Evolutionary conservation across 768 basidiomycete species (phyloP).

Genomic region (Lactarius hengduanensis): DNA sequence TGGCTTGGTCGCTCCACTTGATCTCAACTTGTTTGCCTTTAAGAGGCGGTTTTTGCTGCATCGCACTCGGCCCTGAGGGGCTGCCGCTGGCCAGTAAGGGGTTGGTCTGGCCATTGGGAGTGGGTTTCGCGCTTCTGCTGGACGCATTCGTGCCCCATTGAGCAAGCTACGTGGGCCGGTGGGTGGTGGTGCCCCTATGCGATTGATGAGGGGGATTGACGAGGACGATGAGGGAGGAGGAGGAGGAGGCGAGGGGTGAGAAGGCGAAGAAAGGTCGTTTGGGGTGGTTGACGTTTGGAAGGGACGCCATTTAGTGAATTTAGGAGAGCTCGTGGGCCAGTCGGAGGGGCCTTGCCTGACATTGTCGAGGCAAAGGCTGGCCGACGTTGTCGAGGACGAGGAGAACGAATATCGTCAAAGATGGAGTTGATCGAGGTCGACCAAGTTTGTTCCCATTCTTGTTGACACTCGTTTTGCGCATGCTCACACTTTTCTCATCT

Average conservation of each 20-base stretch:
- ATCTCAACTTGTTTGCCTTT: conserved; percentile 46
- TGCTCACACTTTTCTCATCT: conserved; percentile 1
- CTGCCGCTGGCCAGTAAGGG: conserved; percentile 31
- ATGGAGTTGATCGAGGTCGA: conserved; percentile 15
- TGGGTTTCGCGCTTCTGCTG: conserved; percentile 41
- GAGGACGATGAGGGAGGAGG: conserved; percentile 37
- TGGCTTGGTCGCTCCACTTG: conserved; percentile 35
- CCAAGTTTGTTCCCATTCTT: conserved; percentile 14
- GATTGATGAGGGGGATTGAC: conserved; percentile 34
- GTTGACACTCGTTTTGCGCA: conserved; percentile 26
- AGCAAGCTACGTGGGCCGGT: conserved; percentile 65
- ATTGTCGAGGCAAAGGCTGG: conserved; percentile 39
- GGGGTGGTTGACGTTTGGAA: conserved; percentile 28
- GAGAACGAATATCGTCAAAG: conserved; percentile 17
- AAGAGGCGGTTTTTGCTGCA: conserved; percentile 34
- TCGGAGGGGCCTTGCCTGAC: conserved; percentile 79
- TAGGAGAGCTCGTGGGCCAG: conserved; percentile 67
- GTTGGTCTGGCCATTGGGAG: conserved; percentile 44
- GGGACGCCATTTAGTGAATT: conserved; percentile 41
- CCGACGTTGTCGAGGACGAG: conserved; percentile 25
- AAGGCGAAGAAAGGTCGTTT: conserved; percentile 23
- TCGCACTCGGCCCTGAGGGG: conserved; percentile 36
- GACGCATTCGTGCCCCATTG: conserved; percentile 35
- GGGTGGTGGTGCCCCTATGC: conserved; percentile 57
- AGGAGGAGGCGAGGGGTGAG: conserved; percentile 30